Conservation (phyloP, 176 grass and related monocot species). For the Oryza officinalis region DNA sequence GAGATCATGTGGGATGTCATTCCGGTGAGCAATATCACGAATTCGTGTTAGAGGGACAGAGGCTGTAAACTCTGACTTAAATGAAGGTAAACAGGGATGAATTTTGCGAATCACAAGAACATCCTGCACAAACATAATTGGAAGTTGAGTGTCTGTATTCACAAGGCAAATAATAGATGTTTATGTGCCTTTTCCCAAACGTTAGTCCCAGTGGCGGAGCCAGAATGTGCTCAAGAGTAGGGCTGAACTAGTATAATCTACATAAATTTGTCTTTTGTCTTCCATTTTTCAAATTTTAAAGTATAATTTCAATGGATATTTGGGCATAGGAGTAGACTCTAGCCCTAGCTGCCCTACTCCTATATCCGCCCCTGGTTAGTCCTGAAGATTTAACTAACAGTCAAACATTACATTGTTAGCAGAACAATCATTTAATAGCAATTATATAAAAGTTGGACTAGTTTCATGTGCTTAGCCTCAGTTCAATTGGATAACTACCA, state of each 20-base stretch:
- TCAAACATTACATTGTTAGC: background rate
- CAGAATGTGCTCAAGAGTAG: too few relatives aligned
- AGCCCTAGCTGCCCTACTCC: too few relatives aligned
- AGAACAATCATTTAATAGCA: background rate
- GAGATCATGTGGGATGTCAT: slow-evolving; percentile 93
- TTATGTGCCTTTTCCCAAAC: background rate
- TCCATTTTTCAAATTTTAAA: too few relatives aligned
- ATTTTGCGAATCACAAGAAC: slow-evolving; percentile 81
- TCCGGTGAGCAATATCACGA: slow-evolving; percentile 94
- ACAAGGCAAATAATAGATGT: slow-evolving; percentile 8
- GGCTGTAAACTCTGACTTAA: slow-evolving; percentile 98
- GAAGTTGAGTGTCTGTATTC: slow-evolving; percentile 19
- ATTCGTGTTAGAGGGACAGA: slow-evolving; percentile 97
- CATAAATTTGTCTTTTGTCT: too few relatives aligned
- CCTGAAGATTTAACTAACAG: slow-evolving; percentile 1
- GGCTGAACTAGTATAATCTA: too few relatives aligned
- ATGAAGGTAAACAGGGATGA: slow-evolving; percentile 95
- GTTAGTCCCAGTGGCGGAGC: background rate
- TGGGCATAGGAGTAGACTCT: too few relatives aligned
- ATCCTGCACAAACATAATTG: slow-evolving; percentile 45
- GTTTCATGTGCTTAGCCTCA: background rate
- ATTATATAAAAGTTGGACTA: slow-evolving; percentile 9
- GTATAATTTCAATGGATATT: too few relatives aligned
- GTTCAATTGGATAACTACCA: too few relatives aligned
- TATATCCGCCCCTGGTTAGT: too few relatives aligned